phyloP scores from a whole-genome alignment of 2,329 filamentous ascomycete genomes.

The Fusarium pininemorale region DNA sequence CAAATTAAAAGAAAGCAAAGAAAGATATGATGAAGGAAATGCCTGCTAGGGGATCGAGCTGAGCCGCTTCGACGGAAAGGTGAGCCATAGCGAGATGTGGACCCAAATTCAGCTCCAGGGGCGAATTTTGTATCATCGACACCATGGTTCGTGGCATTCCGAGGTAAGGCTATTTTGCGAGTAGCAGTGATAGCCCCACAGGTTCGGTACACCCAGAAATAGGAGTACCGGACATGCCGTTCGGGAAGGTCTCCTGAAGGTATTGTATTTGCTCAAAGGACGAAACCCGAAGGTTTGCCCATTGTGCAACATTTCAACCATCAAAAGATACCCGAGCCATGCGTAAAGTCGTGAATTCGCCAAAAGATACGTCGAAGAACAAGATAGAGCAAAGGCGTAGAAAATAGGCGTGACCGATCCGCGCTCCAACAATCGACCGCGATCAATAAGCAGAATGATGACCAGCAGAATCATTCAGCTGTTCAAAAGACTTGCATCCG shows the following conservation, averaged over 20 bases:
- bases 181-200: constrained; percentile 33
- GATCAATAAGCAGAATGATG: constrained; percentile 38
- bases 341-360: constrained; percentile 47
- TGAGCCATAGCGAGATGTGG: constrained; percentile 2
- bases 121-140: constrained; percentile 23
- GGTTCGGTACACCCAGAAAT: constrained; percentile 38
- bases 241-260: constrained; percentile 44
- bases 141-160: constrained; percentile 18
- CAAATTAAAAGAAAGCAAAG: constrained; percentile 38
- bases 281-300: constrained; percentile 8
- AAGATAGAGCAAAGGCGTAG: constrained; percentile 52
- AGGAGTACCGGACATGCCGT: constrained; percentile 53
- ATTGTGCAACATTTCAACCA: constrained; percentile 22
- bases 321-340: constrained; percentile 52
- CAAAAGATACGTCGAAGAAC: constrained; percentile 53
- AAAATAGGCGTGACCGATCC: constrained; percentile 42
- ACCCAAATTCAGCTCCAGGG: constrained; percentile 23
- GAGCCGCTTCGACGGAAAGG: constrained; percentile 50
- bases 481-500: constrained; percentile 35
- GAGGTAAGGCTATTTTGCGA: constrained; percentile 14
- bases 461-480: constrained; percentile 31
- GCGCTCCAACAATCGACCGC: constrained; percentile 41
- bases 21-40: constrained; percentile 43
- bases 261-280: constrained; percentile 12
- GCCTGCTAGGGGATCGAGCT: constrained; percentile 46